Evolutionary conservation across 2,329 filamentous ascomycete species (phyloP), one percentile per base, ranked within the genome.

Genomic region (Diaporthe nobilis): DNA sequence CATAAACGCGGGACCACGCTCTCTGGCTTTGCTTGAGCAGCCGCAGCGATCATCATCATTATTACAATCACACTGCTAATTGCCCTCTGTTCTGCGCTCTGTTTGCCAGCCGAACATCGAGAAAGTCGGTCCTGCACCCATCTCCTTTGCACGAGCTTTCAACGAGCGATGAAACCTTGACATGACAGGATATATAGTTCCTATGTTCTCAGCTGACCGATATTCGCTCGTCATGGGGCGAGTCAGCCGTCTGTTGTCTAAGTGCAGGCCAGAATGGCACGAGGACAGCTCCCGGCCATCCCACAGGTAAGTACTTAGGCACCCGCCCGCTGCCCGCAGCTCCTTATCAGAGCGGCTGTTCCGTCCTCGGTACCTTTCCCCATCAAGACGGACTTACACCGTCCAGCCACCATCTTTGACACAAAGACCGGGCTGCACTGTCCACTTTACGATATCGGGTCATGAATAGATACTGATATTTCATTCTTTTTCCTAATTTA

Each of bases 391-490:
- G 65, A 70, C 65, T 70, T 70, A 42, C 12, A 70, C 63, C 28
- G 63, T 67, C 28, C 63, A 70, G 25, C 57, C 25, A 71, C 37
- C 51, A 8, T 15, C 15, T 39, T 67, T n/a, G n/a, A 42, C 65
- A 72, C 67, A 72, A 73, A 34, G 70, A 68, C 60, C 60, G 72
- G 42, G 60, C 67, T 34, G 53, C 72, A 70, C 42, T 68, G 42
- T 55, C 44, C 15, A 63, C 65, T 9, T 74, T 72, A 63, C 71
- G 51, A 15, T 25, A 65, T 76, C 58, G 51, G 74, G 74, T 72
- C 71, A n/a, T 74, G 71, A 76, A 77, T 76, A 77, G 58, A 55
- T 17, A 15, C 34, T 70, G 34, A 37, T 15, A 5, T 22, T 42
- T 17, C 28, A 8, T 53, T 57, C 37, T 22, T 55, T 15, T 13